These are phyloP conservation scores for Peniophora sp. DNA, from an alignment of 1,284 basidiomycete species.

Conservation along the genomic window DNA sequence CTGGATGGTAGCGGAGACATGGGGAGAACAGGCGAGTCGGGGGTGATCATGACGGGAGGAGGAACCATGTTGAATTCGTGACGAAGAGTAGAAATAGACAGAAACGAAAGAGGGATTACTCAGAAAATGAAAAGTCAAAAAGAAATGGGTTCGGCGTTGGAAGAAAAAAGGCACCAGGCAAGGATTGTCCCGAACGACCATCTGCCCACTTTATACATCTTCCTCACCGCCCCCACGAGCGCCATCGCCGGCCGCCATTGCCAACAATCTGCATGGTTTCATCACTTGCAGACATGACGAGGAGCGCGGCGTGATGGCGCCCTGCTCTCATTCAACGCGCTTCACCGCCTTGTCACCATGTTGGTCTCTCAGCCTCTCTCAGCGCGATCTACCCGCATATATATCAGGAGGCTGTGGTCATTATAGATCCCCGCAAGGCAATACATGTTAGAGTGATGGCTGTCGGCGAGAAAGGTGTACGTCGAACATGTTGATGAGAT, in stretches of 20 bases:
- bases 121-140: neutral
- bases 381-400: neutral
- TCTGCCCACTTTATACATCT: neutral
- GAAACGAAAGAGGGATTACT: neutral
- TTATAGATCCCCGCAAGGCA: too few relatives aligned
- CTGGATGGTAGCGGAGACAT: conserved; percentile 31
- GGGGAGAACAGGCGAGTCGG: conserved; percentile 1
- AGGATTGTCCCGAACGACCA: neutral
- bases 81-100: neutral
- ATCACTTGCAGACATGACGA: neutral
- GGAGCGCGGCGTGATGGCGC: neutral
- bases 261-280: too few relatives aligned
- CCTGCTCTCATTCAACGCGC: neutral
- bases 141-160: neutral
- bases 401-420: neutral
- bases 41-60: conserved; percentile 1
- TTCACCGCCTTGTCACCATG: neutral
- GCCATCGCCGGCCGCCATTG: neutral
- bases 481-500: too few relatives aligned
- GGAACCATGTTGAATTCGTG: conserved; percentile 1
- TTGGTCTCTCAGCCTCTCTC: neutral
- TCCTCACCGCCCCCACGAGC: neutral
- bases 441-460: too few relatives aligned
- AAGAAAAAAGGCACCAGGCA: neutral
- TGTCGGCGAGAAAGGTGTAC: too few relatives aligned